A percentile compares a stretch with the other conserved stretches of the same genome.
These are phyloP conservation scores for barrel medic (Medicago truncatula) DNA, from an alignment of 306 rosid genomes.

Conservation along the genomic window MtrunA17r5.0-ANR NC_053048.1:11141001-11141500, in stretches of 20 bases:
- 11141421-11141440: conserved; percentile 87
- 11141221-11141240: background rate
- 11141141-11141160: conserved; percentile 1
- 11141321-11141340: conserved; percentile 94
- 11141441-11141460: conserved; percentile 71
- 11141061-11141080: conserved; percentile 90
- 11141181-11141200: background rate
- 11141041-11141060: conserved; percentile 94
- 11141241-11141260: conserved; percentile 19
- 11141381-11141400: conserved; percentile 90
- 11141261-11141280: conserved; percentile 37
- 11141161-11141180: background rate
- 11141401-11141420: conserved; percentile 92
- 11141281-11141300: conserved; percentile 79
- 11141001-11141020: conserved; percentile 95
- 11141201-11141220: too few relatives aligned
- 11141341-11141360: conserved; percentile 73
- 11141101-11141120: conserved; percentile 57
- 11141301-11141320: conserved; percentile 98
- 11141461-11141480: conserved; percentile 67
- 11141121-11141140: background rate
- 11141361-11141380: conserved; percentile 81
- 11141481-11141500: conserved; percentile 61
- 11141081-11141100: conserved; percentile 93
- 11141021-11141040: conserved; percentile 83